Evolutionary conservation across 225 moss, liverwort and hornwort species (phyloP).

Genomic region (Rhytidiadelphus loreus): DNA sequence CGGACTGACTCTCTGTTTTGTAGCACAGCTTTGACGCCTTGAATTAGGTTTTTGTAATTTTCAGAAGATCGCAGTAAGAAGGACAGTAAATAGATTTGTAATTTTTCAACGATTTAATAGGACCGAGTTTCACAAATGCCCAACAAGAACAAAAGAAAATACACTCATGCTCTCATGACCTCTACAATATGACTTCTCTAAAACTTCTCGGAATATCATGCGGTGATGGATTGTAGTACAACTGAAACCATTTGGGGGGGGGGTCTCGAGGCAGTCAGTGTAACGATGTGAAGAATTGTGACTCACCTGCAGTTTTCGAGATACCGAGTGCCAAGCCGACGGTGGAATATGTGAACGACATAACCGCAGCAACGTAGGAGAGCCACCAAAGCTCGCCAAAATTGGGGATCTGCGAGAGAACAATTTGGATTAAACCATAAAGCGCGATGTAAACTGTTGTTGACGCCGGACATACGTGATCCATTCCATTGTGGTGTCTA

Average conservation of each 20-base stretch:
- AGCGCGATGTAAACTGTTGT: conserved; percentile 49
- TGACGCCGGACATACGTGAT: conserved; percentile 15
- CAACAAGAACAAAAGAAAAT: neutral
- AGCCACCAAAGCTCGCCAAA: conserved; percentile 85
- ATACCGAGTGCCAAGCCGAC: conserved; percentile 72
- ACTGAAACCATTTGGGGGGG: neutral
- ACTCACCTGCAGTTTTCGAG: conserved; percentile 28
- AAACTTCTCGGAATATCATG: neutral
- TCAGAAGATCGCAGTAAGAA: neutral
- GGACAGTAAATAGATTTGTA: no score
- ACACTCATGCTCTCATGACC: neutral
- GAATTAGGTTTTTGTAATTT: neutral
- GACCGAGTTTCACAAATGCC: neutral
- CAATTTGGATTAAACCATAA: conserved; percentile 53
- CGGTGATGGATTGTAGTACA: neutral
- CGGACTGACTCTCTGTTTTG: no score
- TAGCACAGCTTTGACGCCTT: neutral
- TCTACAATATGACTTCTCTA: neutral
- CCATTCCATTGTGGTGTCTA: neutral
- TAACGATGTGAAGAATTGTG: neutral
- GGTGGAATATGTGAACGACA: conserved; percentile 71
- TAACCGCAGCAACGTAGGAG: conserved; percentile 58
- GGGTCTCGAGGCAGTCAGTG: neutral
- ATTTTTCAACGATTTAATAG: neutral
- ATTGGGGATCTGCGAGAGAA: conserved; percentile 70